Evolutionary conservation across 306 rosid genomes (phyloP).

Genomic region (Canavalia ensiformis): DNA sequence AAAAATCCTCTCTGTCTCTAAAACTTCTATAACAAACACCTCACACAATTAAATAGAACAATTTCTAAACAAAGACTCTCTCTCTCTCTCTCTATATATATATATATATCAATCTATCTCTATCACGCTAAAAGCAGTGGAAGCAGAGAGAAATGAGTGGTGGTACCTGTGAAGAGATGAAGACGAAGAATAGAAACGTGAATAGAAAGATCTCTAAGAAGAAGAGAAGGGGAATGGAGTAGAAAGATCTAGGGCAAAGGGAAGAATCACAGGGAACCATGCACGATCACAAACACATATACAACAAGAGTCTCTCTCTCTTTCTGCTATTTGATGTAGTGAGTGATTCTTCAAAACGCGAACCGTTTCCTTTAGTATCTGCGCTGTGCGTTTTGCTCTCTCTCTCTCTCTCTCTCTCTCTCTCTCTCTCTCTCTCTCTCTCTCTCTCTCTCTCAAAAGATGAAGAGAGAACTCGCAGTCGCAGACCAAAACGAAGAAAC

Average conservation of each 20-base stretch:
- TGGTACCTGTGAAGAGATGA: constrained; percentile 45
- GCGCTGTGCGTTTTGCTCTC: not conserved
- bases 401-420: not conserved
- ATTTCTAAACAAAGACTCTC: not conserved
- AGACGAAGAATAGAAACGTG: constrained; percentile 15
- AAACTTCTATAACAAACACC: not conserved
- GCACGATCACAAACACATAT: constrained; percentile 2
- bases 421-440: not conserved
- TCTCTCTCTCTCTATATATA: no score
- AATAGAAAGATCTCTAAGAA: constrained; percentile 49
- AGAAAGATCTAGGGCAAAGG: constrained; percentile 61
- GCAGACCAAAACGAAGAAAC: constrained; percentile 23
- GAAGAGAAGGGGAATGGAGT: constrained; percentile 14
- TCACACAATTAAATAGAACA: constrained; percentile 3
- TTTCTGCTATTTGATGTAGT: not conserved
- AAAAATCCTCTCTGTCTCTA: not conserved
- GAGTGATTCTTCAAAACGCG: constrained; percentile 22
- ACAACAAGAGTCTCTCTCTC: not conserved
- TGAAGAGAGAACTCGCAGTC: not conserved
- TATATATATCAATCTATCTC: no score
- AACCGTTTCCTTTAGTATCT: constrained; percentile 12
- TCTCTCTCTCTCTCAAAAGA: constrained; percentile 1
- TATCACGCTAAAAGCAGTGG: no score
- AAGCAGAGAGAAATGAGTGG: constrained; percentile 5
- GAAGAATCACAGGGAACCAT: constrained; percentile 23